Conservation (phyloP, 495 filamentous ascomycete species). For the Daldinia vernicosa region DNA sequence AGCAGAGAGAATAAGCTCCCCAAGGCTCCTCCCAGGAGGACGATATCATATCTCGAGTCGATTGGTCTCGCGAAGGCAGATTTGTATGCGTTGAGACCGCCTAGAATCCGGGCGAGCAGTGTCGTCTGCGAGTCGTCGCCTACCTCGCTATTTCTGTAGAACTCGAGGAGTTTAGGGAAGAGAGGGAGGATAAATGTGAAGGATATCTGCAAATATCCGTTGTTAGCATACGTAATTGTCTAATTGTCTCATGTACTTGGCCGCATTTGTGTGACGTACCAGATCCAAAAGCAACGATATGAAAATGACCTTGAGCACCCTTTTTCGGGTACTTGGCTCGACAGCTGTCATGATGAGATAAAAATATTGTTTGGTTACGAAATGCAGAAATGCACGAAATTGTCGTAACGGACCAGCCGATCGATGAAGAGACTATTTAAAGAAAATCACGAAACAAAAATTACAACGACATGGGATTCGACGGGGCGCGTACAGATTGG, state of each 20-base stretch:
- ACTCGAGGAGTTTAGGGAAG: slow-evolving; percentile 91
- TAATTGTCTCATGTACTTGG: not conserved
- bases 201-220: slow-evolving; percentile 49
- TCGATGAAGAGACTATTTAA: slow-evolving; percentile 5
- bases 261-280: slow-evolving; percentile 44
- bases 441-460: slow-evolving; percentile 6
- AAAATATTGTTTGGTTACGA: not conserved
- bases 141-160: slow-evolving; percentile 82
- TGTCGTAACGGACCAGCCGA: slow-evolving; percentile 36
- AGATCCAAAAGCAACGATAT: slow-evolving; percentile 64
- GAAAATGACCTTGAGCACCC: slow-evolving; percentile 79
- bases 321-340: slow-evolving; percentile 69
- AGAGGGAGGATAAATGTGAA: slow-evolving; percentile 97
- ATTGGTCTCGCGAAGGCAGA: slow-evolving; percentile 91
- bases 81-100: slow-evolving; percentile 93
- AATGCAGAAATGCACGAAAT: slow-evolving; percentile 3
- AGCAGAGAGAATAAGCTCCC: slow-evolving; percentile 93
- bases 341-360: slow-evolving; percentile 53
- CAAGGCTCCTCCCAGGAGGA: slow-evolving; percentile 92
- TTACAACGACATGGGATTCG: not conserved
- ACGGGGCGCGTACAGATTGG: not conserved
- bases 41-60: slow-evolving; percentile 95
- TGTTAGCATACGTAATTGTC: slow-evolving; percentile 30
- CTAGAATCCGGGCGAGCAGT: slow-evolving; percentile 78
- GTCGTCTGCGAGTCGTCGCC: slow-evolving; percentile 65